These are phyloP conservation scores for Lactarius deliciosus DNA, from an alignment of 768 basidiomycete genomes.

Conservation along the genomic window DNA sequence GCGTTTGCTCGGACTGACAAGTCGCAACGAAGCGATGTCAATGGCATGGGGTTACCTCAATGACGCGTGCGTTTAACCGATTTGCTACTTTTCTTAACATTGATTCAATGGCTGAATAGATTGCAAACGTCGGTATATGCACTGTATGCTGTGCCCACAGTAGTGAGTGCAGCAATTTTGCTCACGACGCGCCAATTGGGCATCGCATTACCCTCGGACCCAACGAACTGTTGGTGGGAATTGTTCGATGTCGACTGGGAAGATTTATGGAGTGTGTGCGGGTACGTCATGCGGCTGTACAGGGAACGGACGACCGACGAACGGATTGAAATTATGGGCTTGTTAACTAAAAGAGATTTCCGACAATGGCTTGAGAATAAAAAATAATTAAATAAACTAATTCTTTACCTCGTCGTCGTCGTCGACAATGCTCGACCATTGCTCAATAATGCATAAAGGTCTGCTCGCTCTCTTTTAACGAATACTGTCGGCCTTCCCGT, in stretches of 20 bases:
- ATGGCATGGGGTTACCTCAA: slow-evolving; percentile 94
- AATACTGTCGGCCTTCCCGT: not conserved
- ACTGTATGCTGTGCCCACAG: slow-evolving; percentile 82
- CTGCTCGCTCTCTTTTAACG: slow-evolving; percentile 6
- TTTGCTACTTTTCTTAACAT: slow-evolving; percentile 8
- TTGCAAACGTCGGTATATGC: slow-evolving; percentile 93
- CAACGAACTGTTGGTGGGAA: slow-evolving; percentile 86
- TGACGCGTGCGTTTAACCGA: slow-evolving; percentile 70
- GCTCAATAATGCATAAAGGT: slow-evolving; percentile 95
- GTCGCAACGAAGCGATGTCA: slow-evolving; percentile 65
- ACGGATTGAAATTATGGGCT: slow-evolving; percentile 48
- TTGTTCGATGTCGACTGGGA: slow-evolving; percentile 91
- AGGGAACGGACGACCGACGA: slow-evolving; percentile 48
- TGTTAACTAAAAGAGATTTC: slow-evolving; percentile 77
- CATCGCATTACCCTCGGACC: slow-evolving; percentile 69
- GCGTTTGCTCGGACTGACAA: slow-evolving; percentile 81
- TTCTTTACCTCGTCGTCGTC: not conserved
- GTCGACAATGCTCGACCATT: slow-evolving; percentile 82
- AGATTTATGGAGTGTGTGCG: slow-evolving; percentile 83
- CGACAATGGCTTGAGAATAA: slow-evolving; percentile 76
- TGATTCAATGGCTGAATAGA: slow-evolving; percentile 42
- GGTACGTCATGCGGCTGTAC: slow-evolving; percentile 83
- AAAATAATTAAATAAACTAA: slow-evolving; percentile 23
- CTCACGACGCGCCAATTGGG: slow-evolving; percentile 70
- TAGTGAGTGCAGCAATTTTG: slow-evolving; percentile 87